Percentiles rank a stretch among this genome's conserved stretches.
Conservation (phyloP, 2,329 filamentous ascomycete genomes). For the Amauroascus verrucosus region DNA sequence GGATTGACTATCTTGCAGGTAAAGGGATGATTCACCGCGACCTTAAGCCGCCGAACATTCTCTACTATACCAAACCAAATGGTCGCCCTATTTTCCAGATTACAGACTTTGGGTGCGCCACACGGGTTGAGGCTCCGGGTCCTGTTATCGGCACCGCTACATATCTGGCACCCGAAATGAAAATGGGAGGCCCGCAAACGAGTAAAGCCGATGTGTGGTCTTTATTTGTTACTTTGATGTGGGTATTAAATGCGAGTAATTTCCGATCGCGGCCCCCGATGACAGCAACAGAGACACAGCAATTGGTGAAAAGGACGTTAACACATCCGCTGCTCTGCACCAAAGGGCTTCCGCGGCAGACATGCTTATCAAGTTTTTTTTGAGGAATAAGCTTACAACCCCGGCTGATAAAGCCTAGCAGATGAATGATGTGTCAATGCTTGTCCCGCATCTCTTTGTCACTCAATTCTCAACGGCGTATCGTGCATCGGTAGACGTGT, state of each 20-base stretch:
- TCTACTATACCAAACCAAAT: conserved; percentile 16
- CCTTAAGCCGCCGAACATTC: conserved; percentile 21
- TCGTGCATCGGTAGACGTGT: too few relatives aligned
- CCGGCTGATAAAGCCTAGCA: not conserved
- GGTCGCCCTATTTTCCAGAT: conserved; percentile 17
- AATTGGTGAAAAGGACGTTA: not conserved
- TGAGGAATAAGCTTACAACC: conserved; percentile 17
- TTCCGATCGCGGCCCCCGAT: not conserved
- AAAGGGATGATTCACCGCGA: conserved; percentile 18
- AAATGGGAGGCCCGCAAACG: conserved; percentile 12
- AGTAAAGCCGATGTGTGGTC: conserved; percentile 20
- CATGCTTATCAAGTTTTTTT: conserved; percentile 19
- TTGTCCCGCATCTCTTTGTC: not conserved
- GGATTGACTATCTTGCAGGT: conserved; percentile 18
- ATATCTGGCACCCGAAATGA: conserved; percentile 19
- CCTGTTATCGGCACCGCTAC: conserved; percentile 12
- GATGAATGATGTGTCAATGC: not conserved
- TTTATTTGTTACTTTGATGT: conserved; percentile 15
- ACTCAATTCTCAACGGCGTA: too few relatives aligned
- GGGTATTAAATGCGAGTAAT: not conserved
- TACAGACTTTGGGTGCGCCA: conserved; percentile 20
- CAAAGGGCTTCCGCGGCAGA: conserved; percentile 22
- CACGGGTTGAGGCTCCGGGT: conserved; percentile 6
- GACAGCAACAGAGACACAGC: not conserved
- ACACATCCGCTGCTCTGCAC: not conserved